Percentiles rank a stretch among this genome's conserved stretches.
Evolutionary conservation across 1,139 yeast species (phyloP).

Genomic region (Saccharomyces hybrid): DNA sequence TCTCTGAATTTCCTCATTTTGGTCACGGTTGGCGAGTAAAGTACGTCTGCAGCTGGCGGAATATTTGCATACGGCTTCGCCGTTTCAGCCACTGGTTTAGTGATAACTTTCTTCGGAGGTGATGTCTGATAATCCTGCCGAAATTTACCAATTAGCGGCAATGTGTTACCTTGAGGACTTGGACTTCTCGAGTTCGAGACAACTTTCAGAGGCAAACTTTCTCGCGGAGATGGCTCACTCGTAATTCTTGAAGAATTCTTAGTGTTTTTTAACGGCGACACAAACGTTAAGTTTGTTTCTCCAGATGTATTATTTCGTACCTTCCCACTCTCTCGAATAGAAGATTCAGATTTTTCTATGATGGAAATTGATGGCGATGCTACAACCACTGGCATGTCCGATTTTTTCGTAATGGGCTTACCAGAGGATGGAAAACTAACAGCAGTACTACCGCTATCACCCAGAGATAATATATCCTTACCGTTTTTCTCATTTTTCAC

Average conservation of each 20-base stretch:
- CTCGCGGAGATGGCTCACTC: not conserved
- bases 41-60: constrained; percentile 29
- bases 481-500: not conserved
- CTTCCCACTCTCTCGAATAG: not conserved
- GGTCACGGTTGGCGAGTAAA: not conserved
- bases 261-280: not conserved
- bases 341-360: not conserved
- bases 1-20: constrained; percentile 2
- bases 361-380: not conserved
- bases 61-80: not conserved
- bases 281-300: not conserved
- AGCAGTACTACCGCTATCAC: not conserved
- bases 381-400: not conserved
- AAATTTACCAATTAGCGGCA: not conserved
- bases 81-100: not conserved
- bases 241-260: not conserved
- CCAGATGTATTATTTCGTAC: not conserved
- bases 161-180: not conserved
- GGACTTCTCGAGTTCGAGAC: not conserved
- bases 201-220: not conserved
- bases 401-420: not conserved
- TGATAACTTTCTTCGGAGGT: not conserved
- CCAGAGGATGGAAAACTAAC: not conserved
- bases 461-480: not conserved
- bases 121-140: not conserved